Percentiles rank a stretch among this genome's conserved stretches.
Evolutionary conservation across 257 asterid species (phyloP).

Genomic region (Plectranthus barbatus): DNA sequence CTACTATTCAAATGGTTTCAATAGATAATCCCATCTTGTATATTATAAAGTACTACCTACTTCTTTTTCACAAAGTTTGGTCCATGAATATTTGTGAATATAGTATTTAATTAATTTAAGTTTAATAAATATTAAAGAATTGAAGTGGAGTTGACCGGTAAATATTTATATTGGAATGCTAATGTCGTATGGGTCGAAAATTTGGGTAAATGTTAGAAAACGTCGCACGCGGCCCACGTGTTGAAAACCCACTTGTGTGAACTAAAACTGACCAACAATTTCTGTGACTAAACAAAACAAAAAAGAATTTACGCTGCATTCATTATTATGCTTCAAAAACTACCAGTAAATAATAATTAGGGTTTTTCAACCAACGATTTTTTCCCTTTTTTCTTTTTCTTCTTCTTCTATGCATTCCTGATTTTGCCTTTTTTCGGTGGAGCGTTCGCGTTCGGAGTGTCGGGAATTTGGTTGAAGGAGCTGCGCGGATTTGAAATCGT

Average conservation of each 20-base stretch:
- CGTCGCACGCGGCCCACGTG: constrained; percentile 13
- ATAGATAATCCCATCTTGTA: too few relatives aligned
- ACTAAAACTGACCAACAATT: constrained; percentile 14
- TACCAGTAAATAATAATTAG: neutral
- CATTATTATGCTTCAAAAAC: neutral
- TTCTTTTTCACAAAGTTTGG: too few relatives aligned
- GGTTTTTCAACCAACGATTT: neutral
- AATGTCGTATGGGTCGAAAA: neutral
- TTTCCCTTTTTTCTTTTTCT: neutral
- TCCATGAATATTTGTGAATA: too few relatives aligned
- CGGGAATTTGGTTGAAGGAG: neutral
- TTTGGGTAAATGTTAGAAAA: neutral
- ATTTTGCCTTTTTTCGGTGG: neutral
- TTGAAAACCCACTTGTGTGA: constrained; percentile 15
- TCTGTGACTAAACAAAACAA: constrained; percentile 5
- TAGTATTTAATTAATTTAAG: too few relatives aligned
- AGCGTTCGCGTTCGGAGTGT: neutral
- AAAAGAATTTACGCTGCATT: neutral
- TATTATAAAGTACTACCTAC: too few relatives aligned
- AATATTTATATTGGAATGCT: neutral
- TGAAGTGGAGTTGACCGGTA: neutral
- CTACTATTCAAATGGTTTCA: too few relatives aligned
- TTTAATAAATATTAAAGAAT: neutral
- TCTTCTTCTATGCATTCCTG: neutral
- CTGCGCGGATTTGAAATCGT: neutral